Percentiles rank a stretch among this genome's conserved stretches.
Conservation (phyloP, 495 filamentous ascomycete genomes). For the Baudoinia panamericana region DNA sequence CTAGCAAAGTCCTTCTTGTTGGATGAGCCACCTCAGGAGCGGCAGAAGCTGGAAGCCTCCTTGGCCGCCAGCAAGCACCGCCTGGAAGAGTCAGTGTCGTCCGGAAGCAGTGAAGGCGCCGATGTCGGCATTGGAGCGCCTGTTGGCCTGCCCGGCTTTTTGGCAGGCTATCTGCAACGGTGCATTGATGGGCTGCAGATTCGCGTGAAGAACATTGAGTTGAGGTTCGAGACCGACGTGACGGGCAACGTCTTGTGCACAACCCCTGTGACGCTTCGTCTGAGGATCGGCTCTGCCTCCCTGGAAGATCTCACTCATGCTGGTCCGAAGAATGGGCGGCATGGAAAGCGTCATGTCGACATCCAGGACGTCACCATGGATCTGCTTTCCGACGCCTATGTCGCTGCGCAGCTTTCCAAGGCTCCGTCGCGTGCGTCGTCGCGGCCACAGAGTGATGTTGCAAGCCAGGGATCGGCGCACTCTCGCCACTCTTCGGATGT, state of each 20-base stretch:
- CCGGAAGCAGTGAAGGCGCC: conserved; percentile 37
- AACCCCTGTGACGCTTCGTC: conserved; percentile 7
- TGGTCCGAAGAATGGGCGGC: neutral
- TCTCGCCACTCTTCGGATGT: too few species aligned
- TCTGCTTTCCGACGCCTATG: conserved; percentile 11
- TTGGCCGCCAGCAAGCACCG: conserved; percentile 55
- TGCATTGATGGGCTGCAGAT: conserved; percentile 69
- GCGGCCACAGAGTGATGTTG: too few species aligned
- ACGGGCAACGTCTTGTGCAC: neutral
- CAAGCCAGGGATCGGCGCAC: too few species aligned
- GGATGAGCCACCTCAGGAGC: conserved; percentile 63
- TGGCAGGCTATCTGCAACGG: conserved; percentile 71
- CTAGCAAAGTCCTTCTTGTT: conserved; percentile 80
- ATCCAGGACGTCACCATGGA: conserved; percentile 12
- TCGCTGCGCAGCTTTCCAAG: conserved; percentile 8
- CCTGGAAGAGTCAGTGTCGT: conserved; percentile 35
- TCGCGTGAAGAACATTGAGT: conserved; percentile 43
- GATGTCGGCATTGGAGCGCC: conserved; percentile 64
- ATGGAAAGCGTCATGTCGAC: conserved; percentile 4
- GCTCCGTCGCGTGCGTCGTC: too few species aligned
- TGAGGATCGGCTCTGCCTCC: conserved; percentile 50
- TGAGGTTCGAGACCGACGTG: conserved; percentile 50
- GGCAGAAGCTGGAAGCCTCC: conserved; percentile 61
- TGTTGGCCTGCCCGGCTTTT: conserved; percentile 63
- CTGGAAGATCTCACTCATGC: conserved; percentile 49